Percentiles rank a stretch among this genome's conserved stretches.
Evolutionary conservation across 2,329 filamentous ascomycete genomes (phyloP).

Genomic region (Myriosclerotinia duriaeana): DNA sequence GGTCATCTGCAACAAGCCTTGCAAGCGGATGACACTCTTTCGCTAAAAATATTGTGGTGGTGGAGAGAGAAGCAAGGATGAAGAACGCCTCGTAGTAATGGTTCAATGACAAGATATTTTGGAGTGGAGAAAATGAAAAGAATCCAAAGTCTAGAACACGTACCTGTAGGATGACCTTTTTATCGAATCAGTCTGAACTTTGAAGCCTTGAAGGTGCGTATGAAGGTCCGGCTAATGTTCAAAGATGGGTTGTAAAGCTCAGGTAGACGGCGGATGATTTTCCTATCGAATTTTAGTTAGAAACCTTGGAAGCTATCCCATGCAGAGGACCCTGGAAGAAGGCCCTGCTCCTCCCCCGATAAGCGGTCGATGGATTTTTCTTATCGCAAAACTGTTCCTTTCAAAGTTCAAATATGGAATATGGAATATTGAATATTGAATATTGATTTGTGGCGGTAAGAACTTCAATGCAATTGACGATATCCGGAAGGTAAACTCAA

Average conservation of each 20-base stretch:
- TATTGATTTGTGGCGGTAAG: not conserved
- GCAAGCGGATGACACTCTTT: conserved; percentile 34
- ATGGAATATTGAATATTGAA: conserved; percentile 4
- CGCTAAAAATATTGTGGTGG: conserved; percentile 31
- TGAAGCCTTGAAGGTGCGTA: not conserved
- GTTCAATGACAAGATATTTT: conserved; percentile 26
- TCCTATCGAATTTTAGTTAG: conserved; percentile 30
- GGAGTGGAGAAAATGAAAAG: conserved; percentile 24
- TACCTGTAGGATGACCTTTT: conserved; percentile 28
- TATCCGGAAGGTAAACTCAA: not conserved
- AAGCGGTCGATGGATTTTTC: conserved; percentile 10
- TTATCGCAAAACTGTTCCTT: conserved; percentile 15
- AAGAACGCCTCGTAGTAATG: conserved; percentile 25
- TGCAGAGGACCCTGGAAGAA: not conserved
- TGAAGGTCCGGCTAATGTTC: not conserved
- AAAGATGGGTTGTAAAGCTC: not conserved
- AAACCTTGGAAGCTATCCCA: conserved; percentile 11
- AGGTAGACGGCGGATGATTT: conserved; percentile 12
- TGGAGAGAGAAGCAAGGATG: conserved; percentile 32
- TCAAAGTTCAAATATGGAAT: not conserved
- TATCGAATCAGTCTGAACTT: not conserved
- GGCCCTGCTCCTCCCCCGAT: conserved; percentile 10
- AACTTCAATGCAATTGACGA: not conserved
- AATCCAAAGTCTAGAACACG: conserved; percentile 29
- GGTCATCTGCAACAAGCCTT: conserved; percentile 37